Evolutionary conservation across 805 yeast species (phyloP), one percentile per base, ranked within the genome.

Genomic region (Ogataea siamensis): DNA sequence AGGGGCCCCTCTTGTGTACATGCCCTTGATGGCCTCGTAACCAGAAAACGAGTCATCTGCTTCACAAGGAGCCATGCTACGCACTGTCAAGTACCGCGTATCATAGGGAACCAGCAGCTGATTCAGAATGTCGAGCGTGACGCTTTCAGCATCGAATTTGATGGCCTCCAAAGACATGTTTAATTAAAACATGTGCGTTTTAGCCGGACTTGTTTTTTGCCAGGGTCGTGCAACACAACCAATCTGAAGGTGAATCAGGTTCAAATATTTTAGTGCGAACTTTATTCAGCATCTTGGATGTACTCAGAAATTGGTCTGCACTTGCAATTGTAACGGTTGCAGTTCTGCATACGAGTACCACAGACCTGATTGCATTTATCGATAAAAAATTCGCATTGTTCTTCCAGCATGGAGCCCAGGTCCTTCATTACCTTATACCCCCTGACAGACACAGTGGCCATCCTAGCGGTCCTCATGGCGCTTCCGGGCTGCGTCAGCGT

Each of bases 1-100:
- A 0, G 99, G 99, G 0, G 99, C 99, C 25, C 99, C 99, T 58
- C 99, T 73, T 4, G 94, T 97, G 53, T 86, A 88, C 99, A 91
- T 91, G 41, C 71, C 71, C 55, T 79, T 81, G 60, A 91, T 91
- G n/a, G 85, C 95, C 13, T 72, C 70, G 62, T 66, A 87, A 3
- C 95, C 97, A 58, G 88, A 94, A 19, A 59, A 55, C 7, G 22
- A 11, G 12, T 27, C 17, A 32, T 76, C 77, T 2, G 88, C 95
- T 61, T 83, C 88, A 7, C 39, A 30, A 6, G 64, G 63, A 32
- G 80, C 80, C 34, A 86, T 78, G 12, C 77, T 66, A 25, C 65
- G 48, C 41, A 91, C 74, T 1, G 70, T 57, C 14, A 89, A 65
- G 60, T 87, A 91, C 33, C 67, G 71, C 1, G 94, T 77, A 36